Percentiles rank a stretch among this genome's conserved stretches.
Evolutionary conservation across 768 basidiomycete species (phyloP).

Genomic region (Hygrocybe punicea): DNA sequence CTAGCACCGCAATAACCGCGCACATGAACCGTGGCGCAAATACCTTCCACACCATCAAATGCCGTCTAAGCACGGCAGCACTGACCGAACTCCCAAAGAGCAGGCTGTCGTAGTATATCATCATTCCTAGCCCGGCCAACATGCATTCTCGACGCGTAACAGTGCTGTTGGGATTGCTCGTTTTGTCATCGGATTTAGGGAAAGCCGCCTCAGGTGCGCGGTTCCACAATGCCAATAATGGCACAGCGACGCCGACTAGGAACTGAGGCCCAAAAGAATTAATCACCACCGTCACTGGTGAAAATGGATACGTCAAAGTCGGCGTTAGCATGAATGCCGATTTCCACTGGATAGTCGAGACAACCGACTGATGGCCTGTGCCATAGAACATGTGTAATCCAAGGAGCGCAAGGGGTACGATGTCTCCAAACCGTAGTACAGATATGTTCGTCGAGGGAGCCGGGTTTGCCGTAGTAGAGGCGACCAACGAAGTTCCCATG

Average conservation of each 20-base stretch:
- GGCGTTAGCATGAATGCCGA: conserved; percentile 79
- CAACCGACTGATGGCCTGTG: conserved; percentile 89
- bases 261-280: conserved; percentile 78
- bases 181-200: background rate
- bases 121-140: conserved; percentile 59
- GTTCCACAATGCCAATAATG: conserved; percentile 82
- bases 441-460: conserved; percentile 35
- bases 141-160: conserved; percentile 41
- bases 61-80: conserved; percentile 73
- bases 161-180: conserved; percentile 20
- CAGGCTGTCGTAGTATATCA: conserved; percentile 64
- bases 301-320: conserved; percentile 65
- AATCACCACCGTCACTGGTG: conserved; percentile 66
- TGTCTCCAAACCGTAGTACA: conserved; percentile 58
- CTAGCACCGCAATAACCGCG: conserved; percentile 60
- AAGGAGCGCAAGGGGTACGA: conserved; percentile 71
- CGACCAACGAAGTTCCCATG: conserved; percentile 48
- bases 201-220: conserved; percentile 57
- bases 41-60: conserved; percentile 99
- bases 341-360: conserved; percentile 95
- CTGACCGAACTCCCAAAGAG: conserved; percentile 67
- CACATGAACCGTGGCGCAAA: conserved; percentile 95
- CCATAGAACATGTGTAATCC: conserved; percentile 75
- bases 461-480: conserved; percentile 44
- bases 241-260: conserved; percentile 60